These are phyloP conservation scores for Geotrichum carabidarum DNA, from an alignment of 1,139 yeast species.

Conservation along the genomic window DNA sequence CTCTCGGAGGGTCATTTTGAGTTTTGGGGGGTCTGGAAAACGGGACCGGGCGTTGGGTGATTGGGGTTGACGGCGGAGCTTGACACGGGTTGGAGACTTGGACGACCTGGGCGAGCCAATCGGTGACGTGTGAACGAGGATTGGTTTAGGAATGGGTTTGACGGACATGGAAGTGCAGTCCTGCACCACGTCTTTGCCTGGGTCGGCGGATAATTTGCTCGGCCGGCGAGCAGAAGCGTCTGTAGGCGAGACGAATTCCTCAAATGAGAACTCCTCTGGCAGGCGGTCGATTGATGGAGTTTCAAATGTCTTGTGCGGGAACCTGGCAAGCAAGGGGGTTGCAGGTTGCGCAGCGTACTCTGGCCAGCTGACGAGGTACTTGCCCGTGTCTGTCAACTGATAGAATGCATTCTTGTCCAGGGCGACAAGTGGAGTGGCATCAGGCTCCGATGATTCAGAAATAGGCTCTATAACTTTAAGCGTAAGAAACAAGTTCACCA, in stretches of 20 bases:
- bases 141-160: no score
- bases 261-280: neutral
- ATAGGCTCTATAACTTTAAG: conserved; percentile 44
- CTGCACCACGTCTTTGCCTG: no score
- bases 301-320: neutral
- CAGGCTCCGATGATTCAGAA: conserved; percentile 1
- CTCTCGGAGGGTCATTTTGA: conserved; percentile 38
- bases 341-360: neutral
- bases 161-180: no score
- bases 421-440: neutral
- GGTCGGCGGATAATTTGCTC: no score
- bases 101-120: neutral
- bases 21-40: neutral
- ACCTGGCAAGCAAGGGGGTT: conserved; percentile 1
- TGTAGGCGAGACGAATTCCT: no score
- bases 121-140: no score
- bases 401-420: conserved; percentile 22
- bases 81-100: neutral
- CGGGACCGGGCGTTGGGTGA: neutral
- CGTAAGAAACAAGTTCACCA: conserved; percentile 54
- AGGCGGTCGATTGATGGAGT: neutral
- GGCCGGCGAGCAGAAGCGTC: no score
- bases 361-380: conserved; percentile 8
- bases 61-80: neutral
- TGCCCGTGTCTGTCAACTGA: conserved; percentile 24